These are phyloP conservation scores for Chaetothyriales sp. DNA, from an alignment of 2,329 filamentous ascomycete genomes.

Conservation along the genomic window DNA sequence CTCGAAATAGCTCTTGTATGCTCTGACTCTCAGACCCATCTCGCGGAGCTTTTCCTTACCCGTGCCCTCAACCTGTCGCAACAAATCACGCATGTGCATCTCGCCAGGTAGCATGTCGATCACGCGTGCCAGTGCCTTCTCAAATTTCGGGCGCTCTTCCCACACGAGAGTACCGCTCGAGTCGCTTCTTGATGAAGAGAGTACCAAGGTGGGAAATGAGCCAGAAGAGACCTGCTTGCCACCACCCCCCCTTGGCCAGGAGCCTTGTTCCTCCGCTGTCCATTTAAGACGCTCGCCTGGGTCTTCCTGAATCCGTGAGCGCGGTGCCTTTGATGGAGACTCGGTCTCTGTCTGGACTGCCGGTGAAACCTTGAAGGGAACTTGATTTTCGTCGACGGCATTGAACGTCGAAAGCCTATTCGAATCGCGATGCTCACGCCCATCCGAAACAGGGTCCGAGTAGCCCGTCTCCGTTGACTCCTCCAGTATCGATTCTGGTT, in stretches of 20 bases:
- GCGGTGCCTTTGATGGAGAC: background rate
- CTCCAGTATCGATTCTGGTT: conserved; percentile 1
- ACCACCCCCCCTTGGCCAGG: background rate
- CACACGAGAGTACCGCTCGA: conserved; percentile 1
- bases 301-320: background rate
- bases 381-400: background rate
- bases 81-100: conserved; percentile 21
- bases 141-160: conserved; percentile 15
- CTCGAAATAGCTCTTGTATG: conserved; percentile 27
- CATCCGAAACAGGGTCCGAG: conserved; percentile 2
- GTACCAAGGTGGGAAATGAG: background rate
- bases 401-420: background rate
- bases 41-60: conserved; percentile 29
- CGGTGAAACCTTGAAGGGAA: background rate
- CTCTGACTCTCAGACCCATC: conserved; percentile 27
- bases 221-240: background rate
- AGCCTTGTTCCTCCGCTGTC: background rate
- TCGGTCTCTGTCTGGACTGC: background rate
- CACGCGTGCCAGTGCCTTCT: conserved; percentile 14
- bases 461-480: background rate
- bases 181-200: background rate
- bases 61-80: conserved; percentile 26
- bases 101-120: conserved; percentile 16
- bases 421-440: background rate
- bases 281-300: background rate